Evolutionary conservation across 2,329 filamentous ascomycete species (phyloP), one percentile per base, ranked within the genome.

Genomic region (Exophiala xenobiotica): DNA sequence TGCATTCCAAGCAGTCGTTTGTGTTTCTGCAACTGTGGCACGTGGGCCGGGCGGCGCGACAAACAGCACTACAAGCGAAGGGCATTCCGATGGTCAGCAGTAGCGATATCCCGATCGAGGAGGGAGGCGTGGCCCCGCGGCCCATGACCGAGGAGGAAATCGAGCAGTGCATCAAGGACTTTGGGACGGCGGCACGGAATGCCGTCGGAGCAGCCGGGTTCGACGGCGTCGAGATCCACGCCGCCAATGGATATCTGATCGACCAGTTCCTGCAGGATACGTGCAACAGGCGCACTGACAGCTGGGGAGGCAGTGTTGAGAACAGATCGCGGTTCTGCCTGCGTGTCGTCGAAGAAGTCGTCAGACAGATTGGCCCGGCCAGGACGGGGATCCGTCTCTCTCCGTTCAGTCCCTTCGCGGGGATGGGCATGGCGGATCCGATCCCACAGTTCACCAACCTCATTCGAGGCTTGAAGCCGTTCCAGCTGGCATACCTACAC

Each of bases 91-190:
- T 49, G 5, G 19, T 53, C 12, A 31, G 45, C 3, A 24, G 23
- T 7, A 38, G 19, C 12, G 24, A 44, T 3, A 19, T 29, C 2
- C 50, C 44, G 6, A 39, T 39, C 7, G 14, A 14, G 26, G 31
- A 46, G 4, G 18, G 19, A 5, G 18, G n/a, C 14, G 19, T 48
- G 22, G 76, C 73, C 1, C 82, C 83, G 0, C 72, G 75, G 38
- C 82, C 76, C 44, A 81, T 86, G 78, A 78, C 71, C 0, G 20
- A 65, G 0, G 63, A 65, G 0, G 82, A 86, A 33, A 82, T 85
- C 35, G 68, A 76, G n/a, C 67, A 71, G 0, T 75, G 80, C 0
- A 71, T 82, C 6, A 60, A 64, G 5, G 72, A 76, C 38, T 86
- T 85, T 53, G 77, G 76, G 48, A 61, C 65, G 23, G 74, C 75